phyloP scores from a whole-genome alignment of 2,329 filamentous ascomycete species.

The Aspergillus carbonarius region DNA sequence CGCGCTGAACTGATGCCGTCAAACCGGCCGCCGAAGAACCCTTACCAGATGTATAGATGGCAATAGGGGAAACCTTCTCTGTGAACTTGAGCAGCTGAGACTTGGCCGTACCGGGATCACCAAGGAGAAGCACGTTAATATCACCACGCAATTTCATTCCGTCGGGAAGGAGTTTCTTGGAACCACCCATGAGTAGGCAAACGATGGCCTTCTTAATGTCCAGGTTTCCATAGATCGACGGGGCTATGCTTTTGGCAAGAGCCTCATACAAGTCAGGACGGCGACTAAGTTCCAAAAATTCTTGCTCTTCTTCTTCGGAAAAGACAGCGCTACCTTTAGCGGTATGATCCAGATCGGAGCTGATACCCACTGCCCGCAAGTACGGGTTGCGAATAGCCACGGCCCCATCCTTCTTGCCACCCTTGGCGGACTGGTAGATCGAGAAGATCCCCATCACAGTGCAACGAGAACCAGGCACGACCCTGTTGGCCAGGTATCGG shows the following conservation, averaged over 20 bases:
- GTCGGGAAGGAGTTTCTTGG: slow-evolving; percentile 95
- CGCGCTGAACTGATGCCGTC: slow-evolving; percentile 93
- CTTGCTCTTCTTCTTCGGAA: slow-evolving; percentile 93
- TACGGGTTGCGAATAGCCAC: slow-evolving; percentile 97
- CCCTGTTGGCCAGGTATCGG: slow-evolving; percentile 89
- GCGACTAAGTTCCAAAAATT: slow-evolving; percentile 88
- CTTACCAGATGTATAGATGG: slow-evolving; percentile 98
- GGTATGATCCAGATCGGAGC: slow-evolving; percentile 84
- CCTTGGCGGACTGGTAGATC: slow-evolving; percentile 86
- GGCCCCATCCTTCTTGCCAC: slow-evolving; percentile 76
- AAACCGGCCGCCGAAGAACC: slow-evolving; percentile 96
- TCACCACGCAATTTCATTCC: slow-evolving; percentile 97
- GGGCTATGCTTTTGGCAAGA: slow-evolving; percentile 89
- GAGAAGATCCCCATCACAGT: slow-evolving; percentile 97
- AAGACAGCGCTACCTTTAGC: slow-evolving; percentile 81
- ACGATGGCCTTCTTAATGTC: slow-evolving; percentile 98
- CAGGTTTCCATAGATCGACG: slow-evolving; percentile 92
- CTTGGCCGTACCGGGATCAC: slow-evolving; percentile 97
- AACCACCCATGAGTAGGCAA: slow-evolving; percentile 88
- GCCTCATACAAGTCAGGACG: slow-evolving; percentile 88
- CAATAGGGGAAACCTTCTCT: slow-evolving; percentile 91
- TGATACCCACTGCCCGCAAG: slow-evolving; percentile 86
- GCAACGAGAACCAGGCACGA: slow-evolving; percentile 91
- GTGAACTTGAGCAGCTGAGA: slow-evolving; percentile 97
- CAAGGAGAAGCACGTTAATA: slow-evolving; percentile 94